Evolutionary conservation across 2,329 filamentous ascomycete species (phyloP).

Genomic region (Penicillium sp.): DNA sequence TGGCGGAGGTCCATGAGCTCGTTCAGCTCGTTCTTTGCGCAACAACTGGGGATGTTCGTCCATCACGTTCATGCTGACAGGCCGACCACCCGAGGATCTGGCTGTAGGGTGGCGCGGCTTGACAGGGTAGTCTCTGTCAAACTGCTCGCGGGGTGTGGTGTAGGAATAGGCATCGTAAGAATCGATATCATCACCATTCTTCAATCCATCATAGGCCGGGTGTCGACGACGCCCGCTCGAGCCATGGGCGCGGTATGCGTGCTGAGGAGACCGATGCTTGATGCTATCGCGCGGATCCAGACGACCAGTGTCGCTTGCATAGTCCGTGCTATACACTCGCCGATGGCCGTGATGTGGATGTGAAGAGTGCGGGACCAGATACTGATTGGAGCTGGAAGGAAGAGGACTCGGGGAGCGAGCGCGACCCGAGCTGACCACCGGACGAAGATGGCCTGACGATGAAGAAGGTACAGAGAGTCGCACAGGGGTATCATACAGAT

Average conservation of each 20-base stretch:
- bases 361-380: slow-evolving; percentile 34
- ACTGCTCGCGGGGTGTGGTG: slow-evolving; percentile 48
- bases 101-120: slow-evolving; percentile 31
- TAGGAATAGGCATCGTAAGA: slow-evolving; percentile 47
- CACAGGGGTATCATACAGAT: slow-evolving; percentile 26
- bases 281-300: slow-evolving; percentile 22
- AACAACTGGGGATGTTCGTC: slow-evolving; percentile 33
- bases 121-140: slow-evolving; percentile 45
- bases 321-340: slow-evolving; percentile 34
- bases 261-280: slow-evolving; percentile 17
- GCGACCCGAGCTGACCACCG: slow-evolving; percentile 29
- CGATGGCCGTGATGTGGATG: slow-evolving; percentile 28
- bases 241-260: slow-evolving; percentile 28
- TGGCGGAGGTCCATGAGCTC: slow-evolving; percentile 38
- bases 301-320: slow-evolving; percentile 38
- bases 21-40: slow-evolving; percentile 23
- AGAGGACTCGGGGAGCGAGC: slow-evolving; percentile 35
- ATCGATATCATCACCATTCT: slow-evolving; percentile 40
- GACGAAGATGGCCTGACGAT: slow-evolving; percentile 21
- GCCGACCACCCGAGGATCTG: slow-evolving; percentile 30
- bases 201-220: slow-evolving; percentile 27
- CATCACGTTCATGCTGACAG: slow-evolving; percentile 40
- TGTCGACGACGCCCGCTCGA: slow-evolving; percentile 28
- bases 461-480: slow-evolving; percentile 30
- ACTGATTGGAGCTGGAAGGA: slow-evolving; percentile 31